A percentile compares a stretch with the other conserved stretches of the same genome.
These are phyloP conservation scores for Sclerotinia minor DNA, from an alignment of 2,329 filamentous ascomycete species.

Conservation along the genomic window DNA sequence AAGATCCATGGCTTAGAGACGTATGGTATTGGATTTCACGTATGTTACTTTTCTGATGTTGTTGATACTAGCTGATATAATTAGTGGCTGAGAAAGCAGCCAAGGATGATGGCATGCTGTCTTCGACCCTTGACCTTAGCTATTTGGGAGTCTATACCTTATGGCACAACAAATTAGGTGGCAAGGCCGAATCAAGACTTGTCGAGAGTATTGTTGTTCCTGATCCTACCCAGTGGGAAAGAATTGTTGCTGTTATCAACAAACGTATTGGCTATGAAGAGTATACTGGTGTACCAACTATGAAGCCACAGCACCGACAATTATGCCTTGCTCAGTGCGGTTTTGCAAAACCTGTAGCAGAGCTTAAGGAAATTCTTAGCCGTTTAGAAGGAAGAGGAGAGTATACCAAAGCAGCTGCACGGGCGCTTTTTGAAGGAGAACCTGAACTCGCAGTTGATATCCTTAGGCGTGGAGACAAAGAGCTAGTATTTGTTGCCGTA, in stretches of 20 bases:
- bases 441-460: slow-evolving; percentile 68
- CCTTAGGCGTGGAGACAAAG: slow-evolving; percentile 66
- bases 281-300: slow-evolving; percentile 64
- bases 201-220: slow-evolving; percentile 46
- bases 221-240: slow-evolving; percentile 58
- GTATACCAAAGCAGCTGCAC: slow-evolving; percentile 76
- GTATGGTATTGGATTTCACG: slow-evolving; percentile 77
- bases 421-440: slow-evolving; percentile 72
- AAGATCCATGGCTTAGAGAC: slow-evolving; percentile 73
- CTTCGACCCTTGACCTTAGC: slow-evolving; percentile 67
- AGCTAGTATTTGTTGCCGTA: slow-evolving; percentile 67
- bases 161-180: slow-evolving; percentile 70
- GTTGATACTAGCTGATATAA: slow-evolving; percentile 16
- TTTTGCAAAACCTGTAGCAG: slow-evolving; percentile 61
- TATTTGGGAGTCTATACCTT: slow-evolving; percentile 73
- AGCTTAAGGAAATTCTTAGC: slow-evolving; percentile 48
- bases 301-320: slow-evolving; percentile 68
- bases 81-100: slow-evolving; percentile 64
- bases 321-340: slow-evolving; percentile 74
- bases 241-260: slow-evolving; percentile 63
- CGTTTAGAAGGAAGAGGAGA: slow-evolving; percentile 49
- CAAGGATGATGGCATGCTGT: slow-evolving; percentile 67
- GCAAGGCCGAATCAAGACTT: slow-evolving; percentile 51
- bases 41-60: slow-evolving; percentile 44
- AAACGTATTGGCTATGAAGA: slow-evolving; percentile 60